These are phyloP conservation scores for Paragyromitra xinjiangensis DNA, from an alignment of 495 filamentous ascomycete genomes.

Conservation along the genomic window DNA sequence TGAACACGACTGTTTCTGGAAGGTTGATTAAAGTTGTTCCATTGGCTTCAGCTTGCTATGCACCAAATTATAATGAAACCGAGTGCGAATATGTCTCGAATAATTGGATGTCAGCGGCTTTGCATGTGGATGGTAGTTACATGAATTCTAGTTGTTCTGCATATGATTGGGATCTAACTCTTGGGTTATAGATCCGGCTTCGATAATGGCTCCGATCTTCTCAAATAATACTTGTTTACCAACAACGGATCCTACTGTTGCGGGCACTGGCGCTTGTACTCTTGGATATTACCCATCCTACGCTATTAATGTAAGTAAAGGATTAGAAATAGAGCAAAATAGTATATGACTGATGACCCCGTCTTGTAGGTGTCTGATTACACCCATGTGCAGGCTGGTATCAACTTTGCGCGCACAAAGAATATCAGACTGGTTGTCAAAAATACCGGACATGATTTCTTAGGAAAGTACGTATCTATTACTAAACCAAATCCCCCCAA, in stretches of 20 bases:
- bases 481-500: not conserved
- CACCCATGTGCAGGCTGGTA: constrained; percentile 31
- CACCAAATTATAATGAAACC: constrained; percentile 59
- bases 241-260: constrained; percentile 41
- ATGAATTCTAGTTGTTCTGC: not conserved
- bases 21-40: constrained; percentile 65
- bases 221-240: constrained; percentile 57
- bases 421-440: constrained; percentile 27
- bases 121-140: constrained; percentile 42
- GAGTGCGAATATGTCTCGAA: constrained; percentile 54
- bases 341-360: constrained; percentile 54
- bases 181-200: constrained; percentile 45
- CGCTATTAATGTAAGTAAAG: constrained; percentile 62
- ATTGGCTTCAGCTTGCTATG: constrained; percentile 67
- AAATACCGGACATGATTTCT: constrained; percentile 39
- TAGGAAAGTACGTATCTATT: constrained; percentile 50
- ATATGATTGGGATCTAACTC: constrained; percentile 4
- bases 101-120: constrained; percentile 52
- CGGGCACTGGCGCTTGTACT: constrained; percentile 61
- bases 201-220: constrained; percentile 61
- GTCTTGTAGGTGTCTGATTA: constrained; percentile 21
- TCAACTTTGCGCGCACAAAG: constrained; percentile 32
- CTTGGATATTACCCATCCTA: constrained; percentile 69
- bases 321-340: constrained; percentile 54
- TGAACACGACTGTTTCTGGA: constrained; percentile 64